phyloP scores from a whole-genome alignment of 805 yeast genomes.

The Wickerhamia fluorescens region DNA sequence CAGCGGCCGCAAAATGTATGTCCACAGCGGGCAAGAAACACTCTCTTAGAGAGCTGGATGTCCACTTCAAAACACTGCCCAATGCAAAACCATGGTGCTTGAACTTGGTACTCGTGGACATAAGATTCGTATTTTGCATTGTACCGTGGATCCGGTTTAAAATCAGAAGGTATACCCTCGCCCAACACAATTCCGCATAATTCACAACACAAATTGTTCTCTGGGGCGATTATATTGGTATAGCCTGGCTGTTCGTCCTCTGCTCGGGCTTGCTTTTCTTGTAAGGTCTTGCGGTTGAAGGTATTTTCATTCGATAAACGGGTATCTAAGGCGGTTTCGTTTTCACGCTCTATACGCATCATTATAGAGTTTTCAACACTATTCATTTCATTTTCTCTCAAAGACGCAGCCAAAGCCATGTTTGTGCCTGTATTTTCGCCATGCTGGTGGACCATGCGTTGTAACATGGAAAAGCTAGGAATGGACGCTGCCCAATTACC shows the following conservation, averaged over 20 bases:
- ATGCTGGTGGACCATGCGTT: constrained; percentile 1
- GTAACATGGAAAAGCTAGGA: constrained; percentile 1
- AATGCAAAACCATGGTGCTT: constrained; percentile 62
- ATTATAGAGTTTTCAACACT: constrained; percentile 25
- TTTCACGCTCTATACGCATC: constrained; percentile 34
- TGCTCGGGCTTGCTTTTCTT: constrained; percentile 21
- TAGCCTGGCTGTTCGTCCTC: constrained; percentile 19
- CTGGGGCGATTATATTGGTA: constrained; percentile 21
- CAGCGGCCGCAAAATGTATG: constrained; percentile 86
- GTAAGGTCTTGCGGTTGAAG: constrained; percentile 22
- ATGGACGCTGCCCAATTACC: no score
- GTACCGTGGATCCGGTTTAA: constrained; percentile 27
- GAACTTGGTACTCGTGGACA: constrained; percentile 22
- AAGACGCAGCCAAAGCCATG: constrained; percentile 1
- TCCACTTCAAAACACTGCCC: constrained; percentile 47
- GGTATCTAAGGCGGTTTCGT: constrained; percentile 28
- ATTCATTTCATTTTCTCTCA: constrained; percentile 4
- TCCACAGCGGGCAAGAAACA: constrained; percentile 68
- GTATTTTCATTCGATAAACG: constrained; percentile 24
- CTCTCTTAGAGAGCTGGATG: constrained; percentile 53
- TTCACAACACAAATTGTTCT: constrained; percentile 35
- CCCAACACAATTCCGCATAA: constrained; percentile 72
- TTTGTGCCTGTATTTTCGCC: neutral
- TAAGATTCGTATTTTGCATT: constrained; percentile 20
- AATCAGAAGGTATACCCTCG: constrained; percentile 57